These are phyloP conservation scores for Kondoa malvinella DNA, from an alignment of 768 basidiomycete species.

Conservation along the genomic window DNA sequence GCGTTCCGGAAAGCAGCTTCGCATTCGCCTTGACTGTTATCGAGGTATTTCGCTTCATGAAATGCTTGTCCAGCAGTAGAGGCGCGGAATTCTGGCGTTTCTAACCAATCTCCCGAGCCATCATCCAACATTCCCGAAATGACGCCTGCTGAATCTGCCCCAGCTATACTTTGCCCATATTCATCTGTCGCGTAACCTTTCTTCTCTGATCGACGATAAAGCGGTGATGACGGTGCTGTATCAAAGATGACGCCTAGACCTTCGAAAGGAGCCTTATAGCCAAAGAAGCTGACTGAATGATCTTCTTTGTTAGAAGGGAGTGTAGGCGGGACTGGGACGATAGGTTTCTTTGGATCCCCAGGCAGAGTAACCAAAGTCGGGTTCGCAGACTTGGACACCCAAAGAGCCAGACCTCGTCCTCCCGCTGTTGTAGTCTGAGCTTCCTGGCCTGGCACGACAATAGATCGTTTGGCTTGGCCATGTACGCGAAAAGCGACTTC, in stretches of 20 bases:
- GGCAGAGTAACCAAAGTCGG: conserved; percentile 10
- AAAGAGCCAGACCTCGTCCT: conserved; percentile 25
- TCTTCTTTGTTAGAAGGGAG: conserved; percentile 12
- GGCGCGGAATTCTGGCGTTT: conserved; percentile 18
- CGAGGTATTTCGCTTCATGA: conserved; percentile 24
- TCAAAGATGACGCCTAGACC: conserved; percentile 28
- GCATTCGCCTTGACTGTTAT: conserved; percentile 24
- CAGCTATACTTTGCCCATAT: not conserved
- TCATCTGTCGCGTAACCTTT: conserved; percentile 1
- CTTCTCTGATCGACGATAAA: conserved; percentile 20
- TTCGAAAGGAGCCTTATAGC: conserved; percentile 22
- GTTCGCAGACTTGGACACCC: conserved; percentile 22
- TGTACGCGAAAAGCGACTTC: conserved; percentile 27
- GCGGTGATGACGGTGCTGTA: conserved; percentile 18
- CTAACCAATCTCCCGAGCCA: conserved; percentile 18
- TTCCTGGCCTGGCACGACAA: conserved; percentile 4
- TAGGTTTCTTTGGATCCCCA: conserved; percentile 4
- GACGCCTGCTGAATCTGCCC: conserved; percentile 21
- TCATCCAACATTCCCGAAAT: conserved; percentile 26
- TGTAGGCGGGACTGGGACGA: conserved; percentile 13
- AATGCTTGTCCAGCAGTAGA: conserved; percentile 5
- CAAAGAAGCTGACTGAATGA: conserved; percentile 24
- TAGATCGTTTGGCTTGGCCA: conserved; percentile 14
- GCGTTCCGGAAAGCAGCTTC: conserved; percentile 27
- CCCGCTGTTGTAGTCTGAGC: conserved; percentile 17